Base-by-base conservation (phyloP, 192 early-diverging fungal genomes). In the Mortierella claussenii region DNA sequence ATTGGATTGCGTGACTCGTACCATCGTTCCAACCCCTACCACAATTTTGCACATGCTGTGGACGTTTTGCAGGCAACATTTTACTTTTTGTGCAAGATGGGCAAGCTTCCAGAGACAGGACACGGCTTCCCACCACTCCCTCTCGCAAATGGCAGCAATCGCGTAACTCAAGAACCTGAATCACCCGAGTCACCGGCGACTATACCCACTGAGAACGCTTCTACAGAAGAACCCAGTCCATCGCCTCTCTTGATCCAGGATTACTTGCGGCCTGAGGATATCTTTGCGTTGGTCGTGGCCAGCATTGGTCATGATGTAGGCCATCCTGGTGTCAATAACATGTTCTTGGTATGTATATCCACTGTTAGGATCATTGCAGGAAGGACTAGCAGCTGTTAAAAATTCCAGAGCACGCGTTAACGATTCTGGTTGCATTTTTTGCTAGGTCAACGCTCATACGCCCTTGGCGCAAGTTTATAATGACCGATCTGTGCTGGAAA, bases 291-390 rank as follows among this genome's bases (percentile, higher is more conserved):
- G 11, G 78, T 95, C 9, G 81, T 94, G 3, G 88, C 92, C 30
- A 88, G 88, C 20, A 89, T 94, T 57, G 90, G 90, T 43, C 93
- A 94, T 61, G 93, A 94, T 75, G 84, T 92, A 37, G 92, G 89
- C 17, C 97, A 98, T 78, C 97, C 96, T 13, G 97, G 97, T 18
- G 91, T 97, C 32, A 97, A 94, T 82, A 98, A 98, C 79, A 87
- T 88, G 60, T 98, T 96, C 66, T 88, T 98, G 85, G 88, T 88
- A 79, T 6, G 57, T n/a, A n/a, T n/a, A n/a, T n/a, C n/a, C n/a
- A n/a, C n/a, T n/a, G n/a, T n/a, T n/a, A n/a, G n/a, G n/a, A n/a
- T n/a, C n/a, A n/a, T n/a, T n/a, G n/a, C n/a, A n/a, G n/a, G n/a
- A n/a, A n/a, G n/a, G n/a, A n/a, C n/a, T n/a, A n/a, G n/a, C n/a